Evolutionary conservation across 495 filamentous ascomycete species (phyloP).

Genomic region (Podospora sp.): DNA sequence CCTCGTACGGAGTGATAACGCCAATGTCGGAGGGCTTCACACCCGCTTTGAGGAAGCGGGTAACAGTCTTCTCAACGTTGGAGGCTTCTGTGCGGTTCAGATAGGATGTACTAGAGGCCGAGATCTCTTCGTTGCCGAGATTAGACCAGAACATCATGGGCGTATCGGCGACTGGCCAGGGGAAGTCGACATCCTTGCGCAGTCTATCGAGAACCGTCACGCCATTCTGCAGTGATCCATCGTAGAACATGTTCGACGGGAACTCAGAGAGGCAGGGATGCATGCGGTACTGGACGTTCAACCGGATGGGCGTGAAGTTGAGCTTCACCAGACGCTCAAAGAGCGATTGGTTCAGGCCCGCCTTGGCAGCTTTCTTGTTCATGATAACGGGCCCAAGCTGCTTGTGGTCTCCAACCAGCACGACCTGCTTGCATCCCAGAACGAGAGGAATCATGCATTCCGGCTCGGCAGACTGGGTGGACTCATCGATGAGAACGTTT

Average conservation of each 20-base stretch:
- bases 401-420: constrained; percentile 97
- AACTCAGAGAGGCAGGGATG: constrained; percentile 98
- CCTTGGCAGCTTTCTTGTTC: constrained; percentile 99
- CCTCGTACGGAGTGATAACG: constrained; percentile 98
- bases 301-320: constrained; percentile 85
- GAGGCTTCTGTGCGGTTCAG: constrained; percentile 96
- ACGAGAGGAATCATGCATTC: constrained; percentile 99
- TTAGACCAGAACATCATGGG: constrained; percentile 99
- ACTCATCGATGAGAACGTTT: constrained; percentile 97
- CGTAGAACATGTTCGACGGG: constrained; percentile 99
- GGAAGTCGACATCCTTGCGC: constrained; percentile 94
- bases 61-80: constrained; percentile 97
- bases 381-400: constrained; percentile 99
- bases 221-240: constrained; percentile 95
- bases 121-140: constrained; percentile 95
- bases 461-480: constrained; percentile 97
- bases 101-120: constrained; percentile 95
- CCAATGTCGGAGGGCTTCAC: constrained; percentile 90
- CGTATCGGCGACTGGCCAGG: constrained; percentile 90
- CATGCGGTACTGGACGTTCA: constrained; percentile 99
- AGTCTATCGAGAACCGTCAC: constrained; percentile 87
- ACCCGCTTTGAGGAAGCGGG: constrained; percentile 99
- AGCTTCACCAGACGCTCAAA: constrained; percentile 96
- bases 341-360: constrained; percentile 93
- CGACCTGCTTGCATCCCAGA: constrained; percentile 96